Percentiles rank a stretch among this genome's conserved stretches.
These are phyloP conservation scores for Aspergillus quadricinctus DNA, from an alignment of 2,329 filamentous ascomycete species.

Conservation along the genomic window DNA sequence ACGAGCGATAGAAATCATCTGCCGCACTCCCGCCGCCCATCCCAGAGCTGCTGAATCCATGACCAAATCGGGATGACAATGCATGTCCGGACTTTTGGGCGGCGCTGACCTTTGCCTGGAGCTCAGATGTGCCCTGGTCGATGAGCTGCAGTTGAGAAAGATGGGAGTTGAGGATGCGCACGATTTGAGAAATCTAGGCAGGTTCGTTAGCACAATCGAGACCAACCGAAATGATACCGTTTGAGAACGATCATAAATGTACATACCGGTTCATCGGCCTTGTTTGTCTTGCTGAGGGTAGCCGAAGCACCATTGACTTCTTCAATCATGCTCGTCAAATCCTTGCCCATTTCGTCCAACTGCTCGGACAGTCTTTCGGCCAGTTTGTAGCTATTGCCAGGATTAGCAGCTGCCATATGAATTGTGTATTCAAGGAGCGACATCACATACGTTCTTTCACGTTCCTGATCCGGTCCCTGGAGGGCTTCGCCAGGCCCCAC, in stretches of 20 bases:
- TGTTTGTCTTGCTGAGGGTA: constrained; percentile 81
- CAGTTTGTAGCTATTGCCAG: constrained; percentile 63
- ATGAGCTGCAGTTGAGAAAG: constrained; percentile 90
- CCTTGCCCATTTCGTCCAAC: constrained; percentile 88
- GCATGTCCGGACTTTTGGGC: constrained; percentile 73
- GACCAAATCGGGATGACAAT: constrained; percentile 41
- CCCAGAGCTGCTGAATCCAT: constrained; percentile 31
- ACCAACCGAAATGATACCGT: not conserved
- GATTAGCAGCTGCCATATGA: constrained; percentile 17
- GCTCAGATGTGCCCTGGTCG: constrained; percentile 73
- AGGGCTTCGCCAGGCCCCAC: constrained; percentile 71
- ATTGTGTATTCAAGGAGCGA: not conserved
- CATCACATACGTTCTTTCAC: constrained; percentile 72
- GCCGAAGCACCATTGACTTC: constrained; percentile 95
- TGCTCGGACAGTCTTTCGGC: constrained; percentile 89
- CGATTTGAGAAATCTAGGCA: constrained; percentile 80
- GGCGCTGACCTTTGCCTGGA: constrained; percentile 76
- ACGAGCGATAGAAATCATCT: constrained; percentile 88
- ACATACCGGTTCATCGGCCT: constrained; percentile 80
- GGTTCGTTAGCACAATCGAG: constrained; percentile 9
- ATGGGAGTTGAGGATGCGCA: constrained; percentile 89
- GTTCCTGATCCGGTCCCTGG: constrained; percentile 87
- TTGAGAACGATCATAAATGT: constrained; percentile 14
- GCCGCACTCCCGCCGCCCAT: constrained; percentile 59
- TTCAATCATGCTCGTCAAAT: constrained; percentile 92